phyloP scores from a whole-genome alignment of 2,329 filamentous ascomycete species.

The Dactylellina leptospora region DNA sequence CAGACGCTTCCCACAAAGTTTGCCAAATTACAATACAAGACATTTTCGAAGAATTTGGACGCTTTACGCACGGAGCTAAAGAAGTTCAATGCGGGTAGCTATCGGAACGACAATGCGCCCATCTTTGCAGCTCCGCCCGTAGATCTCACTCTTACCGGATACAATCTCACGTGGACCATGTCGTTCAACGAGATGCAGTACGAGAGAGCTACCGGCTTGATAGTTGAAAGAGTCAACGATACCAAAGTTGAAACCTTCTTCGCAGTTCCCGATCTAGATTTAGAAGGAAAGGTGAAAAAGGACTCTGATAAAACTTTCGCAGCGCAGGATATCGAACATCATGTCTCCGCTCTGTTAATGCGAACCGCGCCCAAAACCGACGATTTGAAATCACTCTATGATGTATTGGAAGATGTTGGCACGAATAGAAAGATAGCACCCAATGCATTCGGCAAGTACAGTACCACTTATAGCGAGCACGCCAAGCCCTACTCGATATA shows the following conservation, averaged over 20 bases:
- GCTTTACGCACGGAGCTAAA: neutral
- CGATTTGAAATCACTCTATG: too few relatives aligned
- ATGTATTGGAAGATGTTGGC: too few relatives aligned
- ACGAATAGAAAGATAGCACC: too few relatives aligned
- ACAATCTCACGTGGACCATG: neutral
- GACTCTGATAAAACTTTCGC: neutral
- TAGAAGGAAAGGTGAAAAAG: neutral
- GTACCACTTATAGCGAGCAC: constrained; percentile 54
- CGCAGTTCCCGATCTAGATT: neutral
- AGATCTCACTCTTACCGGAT: neutral
- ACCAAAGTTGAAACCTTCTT: constrained; percentile 2
- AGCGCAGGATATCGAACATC: too few relatives aligned
- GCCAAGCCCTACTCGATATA: constrained; percentile 55
- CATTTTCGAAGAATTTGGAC: neutral
- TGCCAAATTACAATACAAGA: neutral
- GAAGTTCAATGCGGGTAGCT: neutral
- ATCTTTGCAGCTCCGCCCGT: neutral
- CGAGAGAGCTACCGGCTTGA: neutral
- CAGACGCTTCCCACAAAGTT: neutral
- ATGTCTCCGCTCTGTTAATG: too few relatives aligned
- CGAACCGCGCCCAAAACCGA: too few relatives aligned
- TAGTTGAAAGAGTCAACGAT: neutral
- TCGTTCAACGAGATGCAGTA: constrained; percentile 14
- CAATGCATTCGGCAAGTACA: too few relatives aligned
- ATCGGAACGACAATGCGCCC: neutral